phyloP scores from a whole-genome alignment of 2,329 filamentous ascomycete genomes.

The Clarireedia sp. region DNA sequence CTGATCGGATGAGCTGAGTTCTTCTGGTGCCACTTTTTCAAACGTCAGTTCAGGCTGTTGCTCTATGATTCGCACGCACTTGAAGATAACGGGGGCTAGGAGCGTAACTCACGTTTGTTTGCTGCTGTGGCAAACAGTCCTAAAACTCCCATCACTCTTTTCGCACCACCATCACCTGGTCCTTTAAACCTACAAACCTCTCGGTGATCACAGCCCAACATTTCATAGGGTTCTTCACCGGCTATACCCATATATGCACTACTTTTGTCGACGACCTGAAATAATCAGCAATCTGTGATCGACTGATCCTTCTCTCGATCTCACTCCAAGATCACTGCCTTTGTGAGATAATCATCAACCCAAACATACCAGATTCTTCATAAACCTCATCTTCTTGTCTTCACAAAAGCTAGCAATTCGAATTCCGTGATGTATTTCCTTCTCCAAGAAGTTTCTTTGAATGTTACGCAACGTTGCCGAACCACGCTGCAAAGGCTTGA shows the following conservation, averaged over 20 bases:
- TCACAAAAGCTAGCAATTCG: not conserved
- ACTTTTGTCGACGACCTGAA: constrained; percentile 6
- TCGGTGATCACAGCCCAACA: constrained; percentile 13
- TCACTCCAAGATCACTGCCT: too few species aligned
- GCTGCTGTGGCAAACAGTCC: not conserved
- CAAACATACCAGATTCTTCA: not conserved
- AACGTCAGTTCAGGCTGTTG: too few species aligned
- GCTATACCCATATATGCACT: constrained; percentile 4
- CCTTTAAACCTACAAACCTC: constrained; percentile 14
- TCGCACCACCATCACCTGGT: not conserved
- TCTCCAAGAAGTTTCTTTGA: constrained; percentile 12
- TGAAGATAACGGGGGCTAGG: not conserved
- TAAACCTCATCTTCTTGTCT: not conserved
- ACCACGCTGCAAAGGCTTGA: constrained; percentile 6
- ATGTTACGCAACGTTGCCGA: constrained; percentile 11
- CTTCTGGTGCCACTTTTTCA: not conserved
- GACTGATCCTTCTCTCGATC: too few species aligned
- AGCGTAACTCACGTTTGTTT: not conserved
- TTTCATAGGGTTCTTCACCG: not conserved
- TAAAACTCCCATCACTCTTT: not conserved
- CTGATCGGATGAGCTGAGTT: not conserved
- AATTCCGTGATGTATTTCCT: not conserved
- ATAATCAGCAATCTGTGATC: not conserved
- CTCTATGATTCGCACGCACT: too few species aligned
- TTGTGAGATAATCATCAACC: too few species aligned